phyloP scores from a whole-genome alignment of 306 rosid genomes.

The Neltuma alba region DNA sequence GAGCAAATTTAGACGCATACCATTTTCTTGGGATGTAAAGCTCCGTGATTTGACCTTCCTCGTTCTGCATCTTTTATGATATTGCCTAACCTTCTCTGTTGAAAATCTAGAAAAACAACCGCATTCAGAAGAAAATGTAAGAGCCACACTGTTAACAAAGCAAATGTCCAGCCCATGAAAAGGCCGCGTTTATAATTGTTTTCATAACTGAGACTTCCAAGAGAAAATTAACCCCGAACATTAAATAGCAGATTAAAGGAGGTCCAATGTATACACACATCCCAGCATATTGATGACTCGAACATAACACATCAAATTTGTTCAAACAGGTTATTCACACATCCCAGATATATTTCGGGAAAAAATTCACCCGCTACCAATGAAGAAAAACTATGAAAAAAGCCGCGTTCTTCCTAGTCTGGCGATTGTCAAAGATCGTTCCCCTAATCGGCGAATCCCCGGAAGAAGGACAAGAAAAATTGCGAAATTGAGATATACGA shows the following conservation, averaged over 20 bases:
- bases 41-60: constrained; percentile 64
- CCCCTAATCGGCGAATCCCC: not conserved
- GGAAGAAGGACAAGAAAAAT: not conserved
- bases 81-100: not conserved
- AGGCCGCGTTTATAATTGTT: too few species aligned
- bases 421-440: not conserved
- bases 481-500: not conserved
- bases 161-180: not conserved
- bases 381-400: not conserved
- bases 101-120: constrained; percentile 5
- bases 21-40: constrained; percentile 75
- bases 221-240: not conserved
- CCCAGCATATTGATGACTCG: not conserved
- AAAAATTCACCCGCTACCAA: not conserved
- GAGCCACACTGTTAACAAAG: not conserved
- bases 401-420: not conserved
- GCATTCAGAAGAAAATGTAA: not conserved
- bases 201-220: not conserved
- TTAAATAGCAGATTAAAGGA: not conserved
- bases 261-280: not conserved
- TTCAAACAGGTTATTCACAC: not conserved
- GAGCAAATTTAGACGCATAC: constrained; percentile 26
- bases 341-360: not conserved
- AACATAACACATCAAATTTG: not conserved
- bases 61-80: constrained; percentile 57